A percentile compares a stretch with the other conserved stretches of the same genome.
These are phyloP conservation scores for Cladophialophora carrionii DNA, from an alignment of 2,329 filamentous ascomycete genomes.

Conservation along the genomic window DNA sequence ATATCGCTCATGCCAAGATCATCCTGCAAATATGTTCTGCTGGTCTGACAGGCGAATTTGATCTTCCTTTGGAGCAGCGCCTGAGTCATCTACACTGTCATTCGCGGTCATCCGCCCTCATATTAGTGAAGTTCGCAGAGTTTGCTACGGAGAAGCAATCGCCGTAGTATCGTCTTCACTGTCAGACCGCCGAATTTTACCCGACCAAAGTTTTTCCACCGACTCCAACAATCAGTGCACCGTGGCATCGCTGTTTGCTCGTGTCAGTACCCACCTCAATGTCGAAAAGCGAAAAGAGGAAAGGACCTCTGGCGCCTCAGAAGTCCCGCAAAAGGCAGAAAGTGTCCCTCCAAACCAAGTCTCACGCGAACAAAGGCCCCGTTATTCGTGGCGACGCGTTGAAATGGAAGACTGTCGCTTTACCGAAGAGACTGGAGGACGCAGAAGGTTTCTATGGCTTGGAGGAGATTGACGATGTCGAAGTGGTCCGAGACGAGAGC, in stretches of 20 bases:
- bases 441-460: slow-evolving; percentile 92
- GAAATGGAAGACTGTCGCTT: slow-evolving; percentile 65
- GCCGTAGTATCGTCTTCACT: neutral
- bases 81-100: too few species aligned
- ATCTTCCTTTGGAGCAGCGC: neutral
- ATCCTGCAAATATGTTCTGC: neutral
- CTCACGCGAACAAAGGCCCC: slow-evolving; percentile 13
- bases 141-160: neutral
- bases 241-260: neutral
- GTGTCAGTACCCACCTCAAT: slow-evolving; percentile 12
- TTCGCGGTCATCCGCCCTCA: too few species aligned
- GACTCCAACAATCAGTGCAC: neutral
- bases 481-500: slow-evolving; percentile 68
- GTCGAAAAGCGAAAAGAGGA: slow-evolving; percentile 39
- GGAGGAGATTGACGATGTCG: slow-evolving; percentile 89
- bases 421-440: slow-evolving; percentile 79
- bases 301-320: slow-evolving; percentile 39
- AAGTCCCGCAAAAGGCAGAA: slow-evolving; percentile 27
- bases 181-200: neutral
- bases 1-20: slow-evolving; percentile 14
- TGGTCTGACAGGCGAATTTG: neutral
- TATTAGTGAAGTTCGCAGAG: too few species aligned
- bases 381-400: slow-evolving; percentile 55
- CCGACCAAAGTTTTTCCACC: neutral
- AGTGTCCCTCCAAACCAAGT: slow-evolving; percentile 7